Percentiles rank a stretch among this genome's conserved stretches.
phyloP scores from a whole-genome alignment of 179 eudicot genomes.

The Amaranthus tricolor region DNA sequence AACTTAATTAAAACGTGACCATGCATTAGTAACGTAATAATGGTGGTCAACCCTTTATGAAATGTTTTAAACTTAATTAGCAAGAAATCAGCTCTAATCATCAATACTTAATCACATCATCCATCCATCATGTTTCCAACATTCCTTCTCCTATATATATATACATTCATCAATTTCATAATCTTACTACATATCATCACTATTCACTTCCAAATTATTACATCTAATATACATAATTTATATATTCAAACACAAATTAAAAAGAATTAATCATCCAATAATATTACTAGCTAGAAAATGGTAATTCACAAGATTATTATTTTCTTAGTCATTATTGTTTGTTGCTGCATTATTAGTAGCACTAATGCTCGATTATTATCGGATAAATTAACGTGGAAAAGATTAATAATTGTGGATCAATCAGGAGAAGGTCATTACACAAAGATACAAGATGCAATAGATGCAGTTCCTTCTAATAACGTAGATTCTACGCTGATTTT shows the following conservation, averaged over 20 bases:
- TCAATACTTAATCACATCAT: slow-evolving; percentile 5
- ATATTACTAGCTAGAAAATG: not conserved
- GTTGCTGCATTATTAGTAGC: not conserved
- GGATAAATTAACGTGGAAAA: slow-evolving; percentile 18
- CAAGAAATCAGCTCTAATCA: slow-evolving; percentile 7
- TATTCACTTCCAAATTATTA: no score
- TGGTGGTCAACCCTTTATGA: not conserved
- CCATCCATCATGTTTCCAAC: not conserved
- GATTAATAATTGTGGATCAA: slow-evolving; percentile 35
- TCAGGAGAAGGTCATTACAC: slow-evolving; percentile 48
- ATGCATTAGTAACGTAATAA: slow-evolving; percentile 9
- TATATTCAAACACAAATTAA: not conserved
- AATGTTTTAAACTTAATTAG: slow-evolving; percentile 5
- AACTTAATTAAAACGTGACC: not conserved
- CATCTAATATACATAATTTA: no score
- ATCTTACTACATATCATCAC: no score
- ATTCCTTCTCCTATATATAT: not conserved
- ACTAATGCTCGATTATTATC: slow-evolving; percentile 2
- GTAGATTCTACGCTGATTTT: slow-evolving; percentile 37
- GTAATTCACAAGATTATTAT: not conserved
- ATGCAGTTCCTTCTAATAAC: slow-evolving; percentile 54
- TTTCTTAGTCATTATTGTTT: not conserved
- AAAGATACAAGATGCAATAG: slow-evolving; percentile 60
- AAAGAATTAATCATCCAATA: not conserved
- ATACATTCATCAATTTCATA: not conserved